Evolutionary conservation across 2,329 filamentous ascomycete genomes (phyloP).

Genomic region (Aspergillus niger): DNA sequence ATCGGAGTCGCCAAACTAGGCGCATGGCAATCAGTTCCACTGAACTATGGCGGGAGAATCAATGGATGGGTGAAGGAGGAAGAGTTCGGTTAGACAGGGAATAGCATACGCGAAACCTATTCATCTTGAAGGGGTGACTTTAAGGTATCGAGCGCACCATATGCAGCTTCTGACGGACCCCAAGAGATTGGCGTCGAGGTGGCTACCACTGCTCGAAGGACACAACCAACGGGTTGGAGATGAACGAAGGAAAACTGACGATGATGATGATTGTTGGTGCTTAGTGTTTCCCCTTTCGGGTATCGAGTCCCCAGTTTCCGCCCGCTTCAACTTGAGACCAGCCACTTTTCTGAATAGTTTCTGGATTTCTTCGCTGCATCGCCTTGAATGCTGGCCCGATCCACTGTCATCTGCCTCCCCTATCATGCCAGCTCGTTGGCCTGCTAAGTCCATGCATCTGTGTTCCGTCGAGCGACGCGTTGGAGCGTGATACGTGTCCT

Average conservation of each 20-base stretch:
- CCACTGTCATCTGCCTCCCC: conserved; percentile 15
- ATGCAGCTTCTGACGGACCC: background rate
- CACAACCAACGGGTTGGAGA: no score
- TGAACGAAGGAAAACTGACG: background rate
- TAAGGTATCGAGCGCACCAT: no score
- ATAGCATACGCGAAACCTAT: conserved; percentile 36
- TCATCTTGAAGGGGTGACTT: conserved; percentile 25
- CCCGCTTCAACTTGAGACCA: background rate
- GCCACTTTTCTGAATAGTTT: background rate
- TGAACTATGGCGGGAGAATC: background rate
- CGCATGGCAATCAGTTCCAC: conserved; percentile 9
- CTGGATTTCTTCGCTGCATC: background rate
- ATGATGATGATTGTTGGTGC: background rate
- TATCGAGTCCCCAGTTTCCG: background rate
- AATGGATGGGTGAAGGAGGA: background rate
- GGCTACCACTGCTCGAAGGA: background rate
- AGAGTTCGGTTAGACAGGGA: background rate
- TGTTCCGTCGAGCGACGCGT: conserved; percentile 17
- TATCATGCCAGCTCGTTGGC: conserved; percentile 22
- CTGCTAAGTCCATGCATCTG: conserved; percentile 19
- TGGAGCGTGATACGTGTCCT: conserved; percentile 21
- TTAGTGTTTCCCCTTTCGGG: background rate
- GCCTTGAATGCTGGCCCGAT: background rate
- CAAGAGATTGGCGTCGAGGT: background rate
- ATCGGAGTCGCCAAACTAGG: conserved; percentile 48